A percentile compares a stretch with the other conserved stretches of the same genome.
Evolutionary conservation across 306 rosid genomes (phyloP).

Genomic region (Dryas alaskensis): DNA sequence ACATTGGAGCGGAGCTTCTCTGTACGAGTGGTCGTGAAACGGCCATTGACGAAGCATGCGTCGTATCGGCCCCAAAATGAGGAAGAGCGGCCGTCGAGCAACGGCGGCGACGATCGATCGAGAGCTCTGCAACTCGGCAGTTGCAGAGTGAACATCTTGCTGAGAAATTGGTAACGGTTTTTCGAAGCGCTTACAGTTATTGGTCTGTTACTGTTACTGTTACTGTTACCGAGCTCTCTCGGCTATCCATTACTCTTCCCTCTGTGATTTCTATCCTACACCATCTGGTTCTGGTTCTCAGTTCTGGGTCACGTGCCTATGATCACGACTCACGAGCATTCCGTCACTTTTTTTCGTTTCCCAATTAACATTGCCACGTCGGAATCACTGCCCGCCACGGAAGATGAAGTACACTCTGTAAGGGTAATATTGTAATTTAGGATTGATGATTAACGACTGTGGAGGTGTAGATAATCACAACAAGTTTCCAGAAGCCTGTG

Average conservation of each 20-base stretch:
- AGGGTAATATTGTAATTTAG: no score
- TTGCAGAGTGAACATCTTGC: conserved; percentile 54
- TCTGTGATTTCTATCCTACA: no score
- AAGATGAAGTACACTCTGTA: no score
- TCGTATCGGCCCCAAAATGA: conserved; percentile 46
- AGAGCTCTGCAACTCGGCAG: conserved; percentile 29
- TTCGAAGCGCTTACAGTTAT: not conserved
- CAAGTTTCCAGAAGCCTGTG: no score
- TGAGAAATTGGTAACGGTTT: not conserved
- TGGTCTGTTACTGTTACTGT: no score
- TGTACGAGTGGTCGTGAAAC: not conserved
- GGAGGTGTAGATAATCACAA: no score
- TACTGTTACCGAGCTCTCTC: no score
- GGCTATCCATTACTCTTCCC: no score
- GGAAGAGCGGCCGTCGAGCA: conserved; percentile 14
- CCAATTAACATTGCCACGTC: not conserved
- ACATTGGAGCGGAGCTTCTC: conserved; percentile 30
- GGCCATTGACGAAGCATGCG: conserved; percentile 20
- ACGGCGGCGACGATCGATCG: conserved; percentile 25
- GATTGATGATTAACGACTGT: no score
- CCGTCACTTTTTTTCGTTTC: not conserved
- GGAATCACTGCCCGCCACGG: not conserved
- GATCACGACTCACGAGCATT: conserved; percentile 1
- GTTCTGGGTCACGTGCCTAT: not conserved
- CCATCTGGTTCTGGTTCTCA: no score